Base-by-base conservation (phyloP, 805 yeast genomes). In the Naumovozyma baii region DNA sequence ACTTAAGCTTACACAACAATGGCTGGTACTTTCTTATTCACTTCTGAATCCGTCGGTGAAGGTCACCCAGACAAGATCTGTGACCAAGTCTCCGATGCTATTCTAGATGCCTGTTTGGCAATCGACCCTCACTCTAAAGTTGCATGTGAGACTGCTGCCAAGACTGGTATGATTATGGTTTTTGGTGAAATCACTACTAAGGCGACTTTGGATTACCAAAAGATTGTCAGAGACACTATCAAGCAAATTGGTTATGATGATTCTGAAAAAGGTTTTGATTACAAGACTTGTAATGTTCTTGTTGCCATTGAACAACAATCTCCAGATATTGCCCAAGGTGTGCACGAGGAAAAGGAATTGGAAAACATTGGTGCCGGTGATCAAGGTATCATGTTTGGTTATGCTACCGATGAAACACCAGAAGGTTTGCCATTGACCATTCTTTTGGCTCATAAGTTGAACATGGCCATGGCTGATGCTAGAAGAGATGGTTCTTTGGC, bases 301-400 rank as follows among this genome's bases (percentile, higher is more conserved):
- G 97, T 92, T 48, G 98, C 98, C 67, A 87, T 92, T 67, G 98
- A 92, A 76, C 96, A 92, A 74, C 98, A 92, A 74, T 87, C 96
- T 39, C 92, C 95, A 56, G 98, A 92, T 72, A 92, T 92, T 61
- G 98, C 98, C 47, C 97, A 90, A 73, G 98, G 98, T 78, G 79
- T 92, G 63, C 97, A 92, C 72, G 83, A 83, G 71, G 96, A 90
- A 66, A 62, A 77, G 81, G 72, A 95, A 83, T 73, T 92, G 51
- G 98, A 92, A 76, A 94, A 92, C 45, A 79, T 92, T 62, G 98
- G 98, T 69, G 98, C 98, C 51, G 98, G 98, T 80, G 98, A 92
- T 74, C 98, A 92, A 73, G 98, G 98, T 83, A 92, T 92, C 67
- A 92, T 92, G 98, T 92, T 92, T 65, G 98, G 98, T 70, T 92